Conservation (phyloP, 164 flowering plant species). For the Liriodendron chinense region DNA sequence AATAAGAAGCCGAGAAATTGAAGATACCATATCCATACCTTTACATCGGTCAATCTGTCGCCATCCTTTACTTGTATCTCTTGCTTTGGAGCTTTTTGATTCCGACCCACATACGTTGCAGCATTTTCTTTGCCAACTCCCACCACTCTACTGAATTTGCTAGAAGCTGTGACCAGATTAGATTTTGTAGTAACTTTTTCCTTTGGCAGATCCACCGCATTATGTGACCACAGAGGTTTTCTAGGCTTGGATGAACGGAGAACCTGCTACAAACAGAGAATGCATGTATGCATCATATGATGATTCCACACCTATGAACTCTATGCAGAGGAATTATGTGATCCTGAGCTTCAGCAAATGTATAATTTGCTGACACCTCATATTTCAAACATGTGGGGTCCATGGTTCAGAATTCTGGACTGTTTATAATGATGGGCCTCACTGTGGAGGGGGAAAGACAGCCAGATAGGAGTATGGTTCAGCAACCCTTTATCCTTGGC, state of each 20-base stretch:
- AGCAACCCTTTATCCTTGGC: neutral
- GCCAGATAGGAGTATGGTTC: neutral
- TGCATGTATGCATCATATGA: neutral
- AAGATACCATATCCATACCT: constrained; percentile 25
- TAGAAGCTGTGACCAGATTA: constrained; percentile 9
- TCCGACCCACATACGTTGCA: constrained; percentile 4
- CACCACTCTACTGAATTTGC: constrained; percentile 6
- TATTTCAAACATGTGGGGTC: neutral
- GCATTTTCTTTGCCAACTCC: constrained; percentile 39
- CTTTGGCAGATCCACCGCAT: constrained; percentile 16
- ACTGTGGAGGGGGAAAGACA: no score
- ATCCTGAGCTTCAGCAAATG: neutral
- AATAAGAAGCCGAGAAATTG: neutral
- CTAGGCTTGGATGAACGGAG: constrained; percentile 10
- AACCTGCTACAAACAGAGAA: constrained; percentile 24
- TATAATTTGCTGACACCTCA: neutral
- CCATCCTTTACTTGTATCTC: constrained; percentile 11
- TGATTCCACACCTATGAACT: neutral
- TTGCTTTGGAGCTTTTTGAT: constrained; percentile 18
- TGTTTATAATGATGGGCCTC: neutral
- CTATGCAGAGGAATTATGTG: neutral
- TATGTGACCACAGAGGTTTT: constrained; percentile 25
- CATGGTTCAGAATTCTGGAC: neutral
- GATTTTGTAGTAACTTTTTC: constrained; percentile 17
- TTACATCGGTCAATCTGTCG: constrained; percentile 16